Conservation (phyloP, 179 eudicot genomes). For the Nepenthes alata region DNA sequence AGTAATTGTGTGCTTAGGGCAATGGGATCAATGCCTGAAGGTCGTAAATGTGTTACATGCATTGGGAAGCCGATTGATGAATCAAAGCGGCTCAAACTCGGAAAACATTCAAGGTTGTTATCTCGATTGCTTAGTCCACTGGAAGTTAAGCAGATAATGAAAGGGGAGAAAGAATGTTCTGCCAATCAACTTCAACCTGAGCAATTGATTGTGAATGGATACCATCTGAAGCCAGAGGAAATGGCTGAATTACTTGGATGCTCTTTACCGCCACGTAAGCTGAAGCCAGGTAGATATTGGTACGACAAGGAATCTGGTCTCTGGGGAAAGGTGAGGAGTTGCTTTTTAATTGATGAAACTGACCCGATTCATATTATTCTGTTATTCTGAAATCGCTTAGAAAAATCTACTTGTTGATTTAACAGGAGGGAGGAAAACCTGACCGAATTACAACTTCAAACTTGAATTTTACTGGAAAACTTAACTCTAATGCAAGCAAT, state of each 20-base stretch:
- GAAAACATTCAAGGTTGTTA: conserved; percentile 55
- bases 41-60: conserved; percentile 77
- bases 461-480: conserved; percentile 57
- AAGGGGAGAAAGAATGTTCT: conserved; percentile 63
- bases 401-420: conserved; percentile 13
- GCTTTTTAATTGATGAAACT: not conserved
- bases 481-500: conserved; percentile 52
- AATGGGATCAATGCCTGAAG: conserved; percentile 90
- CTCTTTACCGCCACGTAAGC: conserved; percentile 49
- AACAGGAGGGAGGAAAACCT: conserved; percentile 75
- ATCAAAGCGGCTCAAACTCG: conserved; percentile 44
- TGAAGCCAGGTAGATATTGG: conserved; percentile 77
- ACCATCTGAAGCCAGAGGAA: conserved; percentile 59
- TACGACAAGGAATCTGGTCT: conserved; percentile 78
- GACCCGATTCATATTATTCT: not conserved
- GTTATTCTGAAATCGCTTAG: not conserved
- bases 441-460: conserved; percentile 55
- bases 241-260: conserved; percentile 68
- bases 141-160: conserved; percentile 85
- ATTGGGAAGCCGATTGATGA: conserved; percentile 66
- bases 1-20: conserved; percentile 74
- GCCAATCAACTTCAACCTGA: conserved; percentile 79
- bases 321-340: conserved; percentile 61
- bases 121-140: conserved; percentile 54
- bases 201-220: conserved; percentile 55